These are phyloP conservation scores for Aspergillus puulaauensis DNA, from an alignment of 2,329 filamentous ascomycete genomes.

Conservation along the genomic window DNA sequence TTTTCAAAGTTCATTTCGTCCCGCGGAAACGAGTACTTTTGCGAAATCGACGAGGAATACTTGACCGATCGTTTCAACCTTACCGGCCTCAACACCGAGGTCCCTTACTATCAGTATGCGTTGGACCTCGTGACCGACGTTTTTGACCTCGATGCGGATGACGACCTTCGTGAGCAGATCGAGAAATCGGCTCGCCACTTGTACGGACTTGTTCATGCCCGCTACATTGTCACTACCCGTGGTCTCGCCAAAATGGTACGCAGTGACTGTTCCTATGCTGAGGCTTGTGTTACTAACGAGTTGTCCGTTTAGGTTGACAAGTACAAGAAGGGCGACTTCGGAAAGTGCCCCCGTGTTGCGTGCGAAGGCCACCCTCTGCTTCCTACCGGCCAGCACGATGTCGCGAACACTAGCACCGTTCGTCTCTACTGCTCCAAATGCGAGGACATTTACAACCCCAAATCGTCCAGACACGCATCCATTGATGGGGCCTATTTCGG, in stretches of 20 bases:
- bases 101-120: conserved; percentile 98
- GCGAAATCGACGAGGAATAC: conserved; percentile 99
- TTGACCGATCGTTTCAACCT: conserved; percentile 97
- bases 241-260: conserved; percentile 93
- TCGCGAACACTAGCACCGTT: conserved; percentile 82
- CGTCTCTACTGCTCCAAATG: conserved; percentile 97
- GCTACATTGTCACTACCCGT: conserved; percentile 94
- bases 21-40: conserved; percentile 97
- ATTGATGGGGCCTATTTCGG: conserved; percentile 99
- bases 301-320: conserved; percentile 76
- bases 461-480: conserved; percentile 89
- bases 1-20: conserved; percentile 85
- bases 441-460: conserved; percentile 98
- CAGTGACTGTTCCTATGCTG: background rate
- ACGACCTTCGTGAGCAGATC: conserved; percentile 96
- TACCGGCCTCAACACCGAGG: conserved; percentile 93
- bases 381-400: conserved; percentile 90
- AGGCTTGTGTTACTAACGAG: conserved; percentile 6
- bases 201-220: conserved; percentile 92
- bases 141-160: conserved; percentile 97
- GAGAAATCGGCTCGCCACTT: conserved; percentile 95
- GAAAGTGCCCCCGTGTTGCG: conserved; percentile 94
- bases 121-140: conserved; percentile 96
- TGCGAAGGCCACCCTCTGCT: conserved; percentile 91
- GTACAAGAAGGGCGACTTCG: conserved; percentile 97